Percentiles rank a stretch among this genome's conserved stretches.
Evolutionary conservation across 2,329 filamentous ascomycete species (phyloP).

Genomic region (Neobulgaria alba): DNA sequence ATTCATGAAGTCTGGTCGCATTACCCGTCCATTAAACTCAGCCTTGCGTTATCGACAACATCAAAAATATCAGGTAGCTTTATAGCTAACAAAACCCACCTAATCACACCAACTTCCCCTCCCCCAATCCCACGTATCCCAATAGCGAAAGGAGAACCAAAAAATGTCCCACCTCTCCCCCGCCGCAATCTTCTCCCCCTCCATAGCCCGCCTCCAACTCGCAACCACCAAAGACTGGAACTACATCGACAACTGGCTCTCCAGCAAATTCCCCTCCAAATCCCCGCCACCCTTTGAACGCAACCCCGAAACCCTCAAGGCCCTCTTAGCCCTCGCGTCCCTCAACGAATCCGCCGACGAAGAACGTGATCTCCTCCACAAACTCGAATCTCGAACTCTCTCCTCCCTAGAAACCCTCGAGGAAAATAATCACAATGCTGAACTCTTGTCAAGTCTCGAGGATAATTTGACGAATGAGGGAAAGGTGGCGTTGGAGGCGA

Average conservation of each 20-base stretch:
- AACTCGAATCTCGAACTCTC: slow-evolving; percentile 51
- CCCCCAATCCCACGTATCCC: too few species aligned
- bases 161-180: slow-evolving; percentile 31
- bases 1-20: not conserved
- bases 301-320: slow-evolving; percentile 73
- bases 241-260: slow-evolving; percentile 77
- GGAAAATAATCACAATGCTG: slow-evolving; percentile 26
- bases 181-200: slow-evolving; percentile 58
- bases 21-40: not conserved
- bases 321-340: slow-evolving; percentile 63
- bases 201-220: slow-evolving; percentile 63
- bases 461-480: slow-evolving; percentile 47
- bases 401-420: slow-evolving; percentile 40
- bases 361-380: slow-evolving; percentile 48
- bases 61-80: too few species aligned
- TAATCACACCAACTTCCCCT: too few species aligned
- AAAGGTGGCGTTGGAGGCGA: slow-evolving; percentile 44
- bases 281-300: slow-evolving; percentile 70
- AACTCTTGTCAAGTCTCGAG: slow-evolving; percentile 46
- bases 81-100: too few species aligned
- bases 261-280: slow-evolving; percentile 56
- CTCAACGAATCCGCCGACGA: slow-evolving; percentile 74
- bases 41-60: too few species aligned
- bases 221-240: slow-evolving; percentile 86
- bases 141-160: too few species aligned